Percentiles rank a stretch among this genome's conserved stretches.
These are phyloP conservation scores for Purshia tridentata DNA, from an alignment of 306 rosid genomes.

Conservation along the genomic window DNA sequence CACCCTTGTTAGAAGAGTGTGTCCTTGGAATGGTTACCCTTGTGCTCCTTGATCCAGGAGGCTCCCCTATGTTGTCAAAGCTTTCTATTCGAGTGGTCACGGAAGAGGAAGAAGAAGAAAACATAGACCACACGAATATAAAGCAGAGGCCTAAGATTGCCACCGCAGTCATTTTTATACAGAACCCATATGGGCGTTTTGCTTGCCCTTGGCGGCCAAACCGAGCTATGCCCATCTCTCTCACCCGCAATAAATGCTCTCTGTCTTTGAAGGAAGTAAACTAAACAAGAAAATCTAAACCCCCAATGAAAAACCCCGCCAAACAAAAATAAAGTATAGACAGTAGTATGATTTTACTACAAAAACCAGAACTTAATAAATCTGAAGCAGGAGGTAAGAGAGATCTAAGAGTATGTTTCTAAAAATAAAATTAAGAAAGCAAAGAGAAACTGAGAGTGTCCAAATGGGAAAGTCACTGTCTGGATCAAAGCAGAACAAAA, in stretches of 20 bases:
- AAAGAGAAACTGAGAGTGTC: neutral
- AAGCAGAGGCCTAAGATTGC: conserved; percentile 77
- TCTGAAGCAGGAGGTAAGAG: neutral
- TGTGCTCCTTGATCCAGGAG: conserved; percentile 48
- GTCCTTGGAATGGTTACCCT: conserved; percentile 25
- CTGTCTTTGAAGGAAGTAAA: conserved; percentile 21
- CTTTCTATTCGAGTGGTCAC: conserved; percentile 69
- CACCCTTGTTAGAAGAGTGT: conserved; percentile 23
- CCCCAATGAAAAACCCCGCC: conserved; percentile 5
- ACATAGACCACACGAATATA: conserved; percentile 74
- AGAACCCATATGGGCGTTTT: conserved; percentile 74
- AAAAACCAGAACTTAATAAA: neutral
- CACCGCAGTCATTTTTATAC: conserved; percentile 74
- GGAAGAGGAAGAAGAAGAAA: conserved; percentile 66
- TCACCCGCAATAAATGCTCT: conserved; percentile 17
- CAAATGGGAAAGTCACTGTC: conserved; percentile 1
- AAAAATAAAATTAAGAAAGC: neutral
- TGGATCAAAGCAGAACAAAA: neutral
- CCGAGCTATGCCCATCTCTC: conserved; percentile 59
- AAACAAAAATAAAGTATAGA: neutral
- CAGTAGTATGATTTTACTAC: neutral
- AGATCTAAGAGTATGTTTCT: conserved; percentile 8
- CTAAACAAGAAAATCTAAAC: conserved; percentile 15
- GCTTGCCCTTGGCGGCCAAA: conserved; percentile 72
- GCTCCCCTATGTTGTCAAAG: conserved; percentile 77